Evolutionary conservation across 257 asterid genomes (phyloP).

Genomic region (Solanum dulcamara): DNA sequence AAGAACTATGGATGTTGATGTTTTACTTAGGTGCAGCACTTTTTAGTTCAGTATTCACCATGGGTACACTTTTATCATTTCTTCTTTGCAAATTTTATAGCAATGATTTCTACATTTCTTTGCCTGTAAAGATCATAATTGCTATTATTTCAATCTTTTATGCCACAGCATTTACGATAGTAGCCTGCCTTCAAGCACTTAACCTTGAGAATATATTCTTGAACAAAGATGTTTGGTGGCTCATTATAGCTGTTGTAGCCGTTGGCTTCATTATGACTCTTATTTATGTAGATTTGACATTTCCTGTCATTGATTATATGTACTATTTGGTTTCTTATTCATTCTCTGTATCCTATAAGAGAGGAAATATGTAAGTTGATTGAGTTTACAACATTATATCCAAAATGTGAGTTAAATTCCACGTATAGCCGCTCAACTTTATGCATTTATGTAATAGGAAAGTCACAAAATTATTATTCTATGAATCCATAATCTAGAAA

Average conservation of each 20-base stretch:
- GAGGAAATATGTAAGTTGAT: background rate
- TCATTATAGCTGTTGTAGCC: background rate
- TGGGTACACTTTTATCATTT: background rate
- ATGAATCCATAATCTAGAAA: background rate
- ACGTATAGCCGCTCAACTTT: background rate
- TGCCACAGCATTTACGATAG: background rate
- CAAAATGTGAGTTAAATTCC: background rate
- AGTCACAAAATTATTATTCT: background rate
- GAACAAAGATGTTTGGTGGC: conserved; percentile 3
- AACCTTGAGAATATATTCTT: background rate
- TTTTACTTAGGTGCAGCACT: conserved; percentile 3
- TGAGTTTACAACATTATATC: background rate
- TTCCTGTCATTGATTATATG: background rate
- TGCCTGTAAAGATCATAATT: background rate
- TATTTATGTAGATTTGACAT: background rate
- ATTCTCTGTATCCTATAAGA: background rate
- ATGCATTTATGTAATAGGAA: background rate
- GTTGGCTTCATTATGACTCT: background rate
- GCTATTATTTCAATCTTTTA: background rate
- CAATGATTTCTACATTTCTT: background rate
- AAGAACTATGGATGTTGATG: background rate
- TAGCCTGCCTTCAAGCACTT: conserved; percentile 1
- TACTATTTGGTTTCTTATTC: background rate
- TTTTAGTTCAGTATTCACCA: background rate
- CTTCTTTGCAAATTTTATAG: background rate